Evolutionary conservation across 1,139 yeast species (phyloP).

Genomic region (Candida sanyaensis): DNA sequence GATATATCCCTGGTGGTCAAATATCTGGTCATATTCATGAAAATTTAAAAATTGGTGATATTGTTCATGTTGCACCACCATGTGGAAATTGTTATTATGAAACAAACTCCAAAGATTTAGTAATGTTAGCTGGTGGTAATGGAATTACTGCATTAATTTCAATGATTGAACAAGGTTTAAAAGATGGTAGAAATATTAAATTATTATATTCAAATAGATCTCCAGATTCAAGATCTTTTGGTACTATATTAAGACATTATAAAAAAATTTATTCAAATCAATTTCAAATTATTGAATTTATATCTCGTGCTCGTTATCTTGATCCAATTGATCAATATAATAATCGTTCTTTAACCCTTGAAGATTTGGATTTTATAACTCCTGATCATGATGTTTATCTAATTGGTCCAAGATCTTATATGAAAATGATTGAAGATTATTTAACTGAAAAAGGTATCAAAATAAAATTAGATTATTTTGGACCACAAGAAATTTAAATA

Average conservation of each 20-base stretch:
- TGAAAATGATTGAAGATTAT: conserved; percentile 26
- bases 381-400: conserved; percentile 25
- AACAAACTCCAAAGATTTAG: conserved; percentile 33
- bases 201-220: conserved; percentile 32
- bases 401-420: conserved; percentile 38
- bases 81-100: conserved; percentile 52
- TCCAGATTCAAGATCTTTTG: conserved; percentile 28
- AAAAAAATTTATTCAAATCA: conserved; percentile 17
- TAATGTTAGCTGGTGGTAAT: conserved; percentile 61
- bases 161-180: conserved; percentile 45
- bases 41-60: conserved; percentile 49
- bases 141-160: conserved; percentile 68
- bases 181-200: conserved; percentile 26
- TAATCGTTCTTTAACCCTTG: conserved; percentile 10
- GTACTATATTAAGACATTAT: conserved; percentile 20
- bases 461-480: conserved; percentile 18
- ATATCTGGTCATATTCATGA: conserved; percentile 57
- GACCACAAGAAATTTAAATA: conserved; percentile 12
- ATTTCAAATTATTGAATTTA: conserved; percentile 24
- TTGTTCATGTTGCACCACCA: conserved; percentile 57
- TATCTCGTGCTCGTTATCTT: conserved; percentile 15
- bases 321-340: conserved; percentile 11
- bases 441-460: conserved; percentile 11
- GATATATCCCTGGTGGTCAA: conserved; percentile 45
- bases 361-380: conserved; percentile 20